phyloP scores from a whole-genome alignment of 495 filamentous ascomycete species.

The Lasiosphaeria ovina region DNA sequence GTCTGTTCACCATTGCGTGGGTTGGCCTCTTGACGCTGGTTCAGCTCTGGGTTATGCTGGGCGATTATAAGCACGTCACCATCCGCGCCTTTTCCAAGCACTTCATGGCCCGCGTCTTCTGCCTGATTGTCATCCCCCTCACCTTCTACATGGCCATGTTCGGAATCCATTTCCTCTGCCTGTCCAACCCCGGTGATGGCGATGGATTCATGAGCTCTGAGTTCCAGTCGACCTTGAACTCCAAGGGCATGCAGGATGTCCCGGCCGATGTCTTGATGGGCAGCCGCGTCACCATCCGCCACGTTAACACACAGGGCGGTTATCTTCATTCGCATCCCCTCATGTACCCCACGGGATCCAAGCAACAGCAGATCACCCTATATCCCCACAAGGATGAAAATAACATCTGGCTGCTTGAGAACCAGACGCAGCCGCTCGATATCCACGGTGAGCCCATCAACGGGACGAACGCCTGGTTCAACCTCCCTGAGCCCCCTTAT shows the following conservation, averaged over 20 bases:
- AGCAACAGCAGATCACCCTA: constrained; percentile 97
- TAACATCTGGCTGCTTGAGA: constrained; percentile 90
- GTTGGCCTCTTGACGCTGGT: constrained; percentile 87
- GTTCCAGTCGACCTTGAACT: constrained; percentile 96
- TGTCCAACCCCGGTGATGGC: constrained; percentile 91
- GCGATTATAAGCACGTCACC: constrained; percentile 80
- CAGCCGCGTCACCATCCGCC: constrained; percentile 79
- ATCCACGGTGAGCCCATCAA: constrained; percentile 69
- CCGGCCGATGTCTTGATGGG: constrained; percentile 89
- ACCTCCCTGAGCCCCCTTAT: constrained; percentile 58
- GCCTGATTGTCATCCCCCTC: constrained; percentile 84
- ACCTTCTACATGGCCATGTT: constrained; percentile 96
- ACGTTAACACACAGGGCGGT: constrained; percentile 94
- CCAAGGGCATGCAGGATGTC: constrained; percentile 92
- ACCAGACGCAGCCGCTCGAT: constrained; percentile 87
- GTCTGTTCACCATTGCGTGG: constrained; percentile 98
- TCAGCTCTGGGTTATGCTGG: constrained; percentile 92
- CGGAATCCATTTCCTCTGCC: constrained; percentile 88
- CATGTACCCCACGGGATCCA: constrained; percentile 96
- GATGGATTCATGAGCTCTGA: constrained; percentile 99
- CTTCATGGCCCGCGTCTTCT: constrained; percentile 86
- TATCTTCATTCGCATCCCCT: constrained; percentile 95
- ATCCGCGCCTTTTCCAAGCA: constrained; percentile 91
- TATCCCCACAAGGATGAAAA: constrained; percentile 99
- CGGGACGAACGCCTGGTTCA: constrained; percentile 82